Evolutionary conservation across 2,329 filamentous ascomycete species (phyloP).

Genomic region (Magnaporthiopsis poae): DNA sequence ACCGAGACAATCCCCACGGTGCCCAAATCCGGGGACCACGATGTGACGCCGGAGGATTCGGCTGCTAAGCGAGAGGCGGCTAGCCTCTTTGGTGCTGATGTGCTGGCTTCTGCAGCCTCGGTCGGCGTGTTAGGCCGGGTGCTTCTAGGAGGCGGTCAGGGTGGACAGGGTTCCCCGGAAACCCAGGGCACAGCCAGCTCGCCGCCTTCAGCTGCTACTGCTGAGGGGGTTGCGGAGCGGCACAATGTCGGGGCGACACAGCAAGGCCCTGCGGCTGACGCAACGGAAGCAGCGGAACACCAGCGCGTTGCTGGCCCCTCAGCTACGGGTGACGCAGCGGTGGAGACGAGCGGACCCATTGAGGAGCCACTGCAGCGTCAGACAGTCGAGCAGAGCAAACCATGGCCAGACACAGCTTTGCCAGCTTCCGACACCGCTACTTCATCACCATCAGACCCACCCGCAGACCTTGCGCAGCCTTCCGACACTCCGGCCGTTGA

Average conservation of each 20-base stretch:
- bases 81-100: not conserved
- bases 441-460: conserved; percentile 18
- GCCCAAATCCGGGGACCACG: not conserved
- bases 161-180: not conserved
- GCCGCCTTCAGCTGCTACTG: too few relatives aligned
- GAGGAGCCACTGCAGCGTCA: conserved; percentile 13
- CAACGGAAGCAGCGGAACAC: not conserved
- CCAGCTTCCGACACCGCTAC: conserved; percentile 17
- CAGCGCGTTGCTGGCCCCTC: not conserved
- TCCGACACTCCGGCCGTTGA: conserved; percentile 6
- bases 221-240: not conserved
- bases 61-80: not conserved
- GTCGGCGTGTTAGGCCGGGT: not conserved
- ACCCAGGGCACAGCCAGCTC: not conserved
- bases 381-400: conserved; percentile 17
- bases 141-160: not conserved
- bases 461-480: conserved; percentile 4
- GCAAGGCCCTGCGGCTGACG: not conserved
- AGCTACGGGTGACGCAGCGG: not conserved
- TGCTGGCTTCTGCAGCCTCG: not conserved
- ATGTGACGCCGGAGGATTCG: not conserved
- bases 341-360: conserved; percentile 12
- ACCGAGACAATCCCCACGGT: not conserved
- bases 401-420: conserved; percentile 18
- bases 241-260: not conserved